These are phyloP conservation scores for Notholithocarpus densiflorus DNA, from an alignment of 306 rosid species.

Conservation along the genomic window DNA sequence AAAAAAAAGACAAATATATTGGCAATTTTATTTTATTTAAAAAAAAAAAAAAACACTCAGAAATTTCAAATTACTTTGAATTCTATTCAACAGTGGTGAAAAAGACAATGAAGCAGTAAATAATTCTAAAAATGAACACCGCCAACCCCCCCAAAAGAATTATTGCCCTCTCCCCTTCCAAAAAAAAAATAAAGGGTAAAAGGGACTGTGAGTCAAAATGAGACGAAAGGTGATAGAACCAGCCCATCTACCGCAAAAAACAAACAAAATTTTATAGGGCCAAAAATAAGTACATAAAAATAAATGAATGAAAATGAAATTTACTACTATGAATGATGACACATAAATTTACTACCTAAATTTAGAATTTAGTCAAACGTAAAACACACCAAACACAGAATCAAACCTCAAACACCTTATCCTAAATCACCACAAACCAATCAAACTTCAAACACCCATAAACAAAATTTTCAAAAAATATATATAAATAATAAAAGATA, in stretches of 20 bases:
- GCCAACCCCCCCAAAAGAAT: neutral
- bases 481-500: too few relatives aligned
- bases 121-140: neutral
- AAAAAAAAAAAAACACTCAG: too few relatives aligned
- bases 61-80: neutral
- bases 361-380: neutral
- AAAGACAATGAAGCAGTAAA: neutral
- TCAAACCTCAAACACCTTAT: neutral
- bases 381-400: neutral
- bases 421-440: neutral
- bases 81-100: neutral
- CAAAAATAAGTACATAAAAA: neutral
- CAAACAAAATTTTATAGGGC: neutral
- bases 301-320: neutral
- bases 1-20: too few relatives aligned
- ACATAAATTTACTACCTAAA: neutral
- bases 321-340: neutral
- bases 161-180: too few relatives aligned
- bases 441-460: too few relatives aligned
- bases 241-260: neutral
- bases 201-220: neutral
- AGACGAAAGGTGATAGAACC: neutral
- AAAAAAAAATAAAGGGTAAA: neutral
- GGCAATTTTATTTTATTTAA: too few relatives aligned
- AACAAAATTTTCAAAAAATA: too few relatives aligned